phyloP scores from a whole-genome alignment of 2,329 filamentous ascomycete species.

The Clarireedia sp. region DNA sequence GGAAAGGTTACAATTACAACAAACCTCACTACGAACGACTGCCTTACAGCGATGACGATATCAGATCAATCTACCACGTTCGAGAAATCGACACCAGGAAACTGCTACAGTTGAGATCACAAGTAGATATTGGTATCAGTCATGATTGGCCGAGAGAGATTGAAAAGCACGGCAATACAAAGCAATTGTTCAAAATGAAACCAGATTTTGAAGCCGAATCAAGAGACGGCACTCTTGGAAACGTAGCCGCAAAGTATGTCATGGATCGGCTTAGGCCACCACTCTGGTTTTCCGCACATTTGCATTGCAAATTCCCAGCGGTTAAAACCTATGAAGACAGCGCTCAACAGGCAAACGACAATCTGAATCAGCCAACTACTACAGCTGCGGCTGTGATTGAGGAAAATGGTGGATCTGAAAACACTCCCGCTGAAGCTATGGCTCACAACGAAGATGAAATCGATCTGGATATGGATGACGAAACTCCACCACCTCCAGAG shows the following conservation, averaged over 20 bases:
- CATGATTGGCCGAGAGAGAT: slow-evolving; percentile 91
- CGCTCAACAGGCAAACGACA: slow-evolving; percentile 9
- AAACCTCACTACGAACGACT: slow-evolving; percentile 78
- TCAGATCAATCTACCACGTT: slow-evolving; percentile 81
- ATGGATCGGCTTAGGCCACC: slow-evolving; percentile 73
- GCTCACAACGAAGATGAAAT: slow-evolving; percentile 59
- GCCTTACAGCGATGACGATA: slow-evolving; percentile 70
- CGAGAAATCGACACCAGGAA: slow-evolving; percentile 88
- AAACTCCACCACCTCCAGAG: slow-evolving; percentile 20
- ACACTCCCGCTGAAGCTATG: neutral
- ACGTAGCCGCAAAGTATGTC: slow-evolving; percentile 67
- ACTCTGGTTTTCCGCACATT: slow-evolving; percentile 89
- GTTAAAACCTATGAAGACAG: slow-evolving; percentile 45
- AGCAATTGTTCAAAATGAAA: slow-evolving; percentile 65
- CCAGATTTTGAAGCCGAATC: slow-evolving; percentile 70
- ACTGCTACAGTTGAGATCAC: slow-evolving; percentile 72
- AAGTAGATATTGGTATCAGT: slow-evolving; percentile 84
- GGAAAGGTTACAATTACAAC: slow-evolving; percentile 83
- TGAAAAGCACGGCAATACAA: slow-evolving; percentile 67
- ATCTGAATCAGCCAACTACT: neutral
- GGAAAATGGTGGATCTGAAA: neutral
- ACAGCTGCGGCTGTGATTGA: neutral
- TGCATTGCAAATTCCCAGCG: slow-evolving; percentile 83
- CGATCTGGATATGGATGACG: slow-evolving; percentile 56
- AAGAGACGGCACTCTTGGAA: slow-evolving; percentile 67